These are phyloP conservation scores for Chloris gayana DNA, from an alignment of 176 grass and related monocot species.

Conservation along the genomic window DNA sequence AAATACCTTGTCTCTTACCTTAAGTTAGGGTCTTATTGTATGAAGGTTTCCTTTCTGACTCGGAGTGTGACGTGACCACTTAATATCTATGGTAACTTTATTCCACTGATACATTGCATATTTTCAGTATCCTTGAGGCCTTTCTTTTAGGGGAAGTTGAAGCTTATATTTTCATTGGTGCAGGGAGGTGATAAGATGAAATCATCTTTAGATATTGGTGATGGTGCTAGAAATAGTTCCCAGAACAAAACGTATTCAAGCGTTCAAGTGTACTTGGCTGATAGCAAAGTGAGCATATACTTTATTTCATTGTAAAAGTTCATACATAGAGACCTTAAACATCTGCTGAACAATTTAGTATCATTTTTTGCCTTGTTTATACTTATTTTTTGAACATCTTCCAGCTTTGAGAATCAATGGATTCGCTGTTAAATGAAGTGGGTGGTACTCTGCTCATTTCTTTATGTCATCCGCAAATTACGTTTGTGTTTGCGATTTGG, in stretches of 20 bases:
- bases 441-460: background rate
- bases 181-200: conserved; percentile 56
- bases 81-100: conserved; percentile 81
- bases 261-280: conserved; percentile 40
- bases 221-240: conserved; percentile 44
- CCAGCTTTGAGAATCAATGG: conserved; percentile 16
- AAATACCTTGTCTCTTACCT: conserved; percentile 55
- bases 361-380: too few relatives aligned
- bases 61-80: conserved; percentile 64
- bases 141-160: background rate
- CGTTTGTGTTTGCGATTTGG: background rate
- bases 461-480: conserved; percentile 13
- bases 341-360: background rate
- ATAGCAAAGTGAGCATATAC: conserved; percentile 51
- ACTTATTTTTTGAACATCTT: too few relatives aligned
- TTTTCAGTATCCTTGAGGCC: background rate
- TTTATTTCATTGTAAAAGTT: conserved; percentile 15
- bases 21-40: conserved; percentile 93
- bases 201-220: conserved; percentile 43
- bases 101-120: conserved; percentile 16
- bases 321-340: background rate
- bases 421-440: conserved; percentile 8
- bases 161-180: conserved; percentile 36
- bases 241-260: conserved; percentile 23
- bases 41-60: conserved; percentile 86